Base-by-base conservation (phyloP, 768 basidiomycete species). In the Neoboletus subvelutipes region DNA sequence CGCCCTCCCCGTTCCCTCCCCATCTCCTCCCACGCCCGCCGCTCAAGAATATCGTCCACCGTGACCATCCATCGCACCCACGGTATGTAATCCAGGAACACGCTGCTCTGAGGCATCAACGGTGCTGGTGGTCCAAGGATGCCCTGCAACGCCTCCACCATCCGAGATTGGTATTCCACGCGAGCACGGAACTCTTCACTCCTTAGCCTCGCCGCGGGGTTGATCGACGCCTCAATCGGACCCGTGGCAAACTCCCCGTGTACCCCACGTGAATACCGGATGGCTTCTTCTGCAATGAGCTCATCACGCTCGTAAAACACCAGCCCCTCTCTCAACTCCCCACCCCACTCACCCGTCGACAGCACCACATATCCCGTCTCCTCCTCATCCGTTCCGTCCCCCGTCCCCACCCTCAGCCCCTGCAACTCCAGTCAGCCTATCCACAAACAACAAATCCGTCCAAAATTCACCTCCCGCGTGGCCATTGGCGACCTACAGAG, bases 11-110 rank as follows among this genome's bases (percentile, higher is more conserved):
- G 12, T 12, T 6, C 56, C 67, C 50, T 40, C 51, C 52, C 64
- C 56, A 47, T 55, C 57, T 53, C 71, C 58, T 78, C 84, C 64
- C 76, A 62, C 62, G 55, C 71, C 31, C 40, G 57, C 18, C 58
- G 58, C 37, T 70, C 69, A 24, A 62, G 61, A 41, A 45, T 54
- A 58, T 93, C 91, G 60, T 96, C 93, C 37, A 73, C 79, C 28
- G 56, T 71, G 40, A 89, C 83, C 69, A 95, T 88, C 57, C 74
- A 65, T 56, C 86, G 77, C 48, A 92, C 74, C 72, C 79, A 81
- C 33, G 92, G 87, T 62, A 83, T 73, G 71, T 91, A 89, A 47
- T 95, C 90, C 66, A 86, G 68, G 64, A 81, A 79, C 56, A 88
- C 71, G 39, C 74, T 72, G 20, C 66, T 65, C 47, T 79, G 75